Evolutionary conservation across 1,284 basidiomycete species (phyloP), one percentile per base, ranked within the genome.

Genomic region (Rhizoctonia solani): DNA sequence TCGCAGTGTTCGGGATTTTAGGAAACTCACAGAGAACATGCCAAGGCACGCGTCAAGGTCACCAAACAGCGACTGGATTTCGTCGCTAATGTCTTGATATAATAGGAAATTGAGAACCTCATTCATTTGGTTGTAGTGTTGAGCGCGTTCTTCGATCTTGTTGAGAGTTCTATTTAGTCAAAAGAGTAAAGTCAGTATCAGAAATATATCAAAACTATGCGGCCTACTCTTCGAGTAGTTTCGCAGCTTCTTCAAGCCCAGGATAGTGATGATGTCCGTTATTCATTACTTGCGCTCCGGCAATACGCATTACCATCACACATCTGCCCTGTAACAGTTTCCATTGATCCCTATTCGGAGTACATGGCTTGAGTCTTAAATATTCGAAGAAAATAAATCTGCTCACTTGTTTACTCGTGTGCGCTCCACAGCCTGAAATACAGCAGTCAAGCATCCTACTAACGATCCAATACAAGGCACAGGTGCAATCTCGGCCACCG

Each of bases 261-360:
- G 47, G 49, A 27, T 65, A 65, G 19, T 52, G 6, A 4, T 29
- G 34, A 11, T 29, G 25, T 14, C 37, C 59, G 39, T 50, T 4
- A 19, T 53, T 66, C 34, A 3, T n/a, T 2, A 53, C 59, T 30
- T 42, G 49, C 3, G 49, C 49, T 8, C 59, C 59, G 4, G 59
- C 49, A 5, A 65, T 65, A 29, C 34, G 49, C 34, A n/a, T 4
- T 16, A 65, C 59, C 59, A 65, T 65, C 9, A 42, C 49, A 29
- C 59, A 65, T 30, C 59, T 32, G 19, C 37, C 59, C 53, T 42
- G 47, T 16, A 65, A 30, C 6, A 42, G 59, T n/a, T 53, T 29
- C 59, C 47, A 65, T 44, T 53, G 59, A 23, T 53, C 25, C 49
- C 59, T 65, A n/a, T n/a, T n/a, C n/a, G n/a, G n/a, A n/a, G n/a